Evolutionary conservation across 768 basidiomycete genomes (phyloP).

Genomic region (Paxillus ammoniavirescens): DNA sequence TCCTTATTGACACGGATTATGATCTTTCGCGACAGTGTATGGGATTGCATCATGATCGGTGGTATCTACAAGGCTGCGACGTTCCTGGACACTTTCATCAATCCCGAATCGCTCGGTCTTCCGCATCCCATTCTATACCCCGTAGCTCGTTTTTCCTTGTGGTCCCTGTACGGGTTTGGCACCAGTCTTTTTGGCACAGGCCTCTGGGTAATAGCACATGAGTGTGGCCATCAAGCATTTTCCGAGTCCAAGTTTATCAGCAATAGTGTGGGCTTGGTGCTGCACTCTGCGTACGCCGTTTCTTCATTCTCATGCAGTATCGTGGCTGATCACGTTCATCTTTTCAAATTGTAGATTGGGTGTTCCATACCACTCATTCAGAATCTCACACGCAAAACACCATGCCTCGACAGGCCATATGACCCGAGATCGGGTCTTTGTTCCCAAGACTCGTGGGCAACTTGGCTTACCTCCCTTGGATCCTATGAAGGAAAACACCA

Average conservation of each 20-base stretch:
- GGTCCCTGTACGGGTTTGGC: constrained; percentile 80
- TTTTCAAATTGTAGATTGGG: constrained; percentile 58
- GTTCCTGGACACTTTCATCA: constrained; percentile 62
- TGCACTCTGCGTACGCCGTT: constrained; percentile 77
- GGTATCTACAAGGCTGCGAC: constrained; percentile 65
- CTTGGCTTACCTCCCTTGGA: constrained; percentile 64
- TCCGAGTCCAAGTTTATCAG: constrained; percentile 91
- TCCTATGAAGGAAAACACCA: constrained; percentile 60
- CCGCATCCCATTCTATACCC: constrained; percentile 63
- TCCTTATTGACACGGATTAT: constrained; percentile 13
- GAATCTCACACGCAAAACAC: constrained; percentile 91
- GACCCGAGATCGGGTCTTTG: constrained; percentile 94
- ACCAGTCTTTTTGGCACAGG: constrained; percentile 88
- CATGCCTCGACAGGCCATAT: constrained; percentile 94
- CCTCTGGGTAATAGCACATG: constrained; percentile 92
- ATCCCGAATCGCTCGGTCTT: constrained; percentile 51
- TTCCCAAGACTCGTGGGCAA: constrained; percentile 83
- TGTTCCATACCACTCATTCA: constrained; percentile 97
- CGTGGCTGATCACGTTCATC: constrained; percentile 16
- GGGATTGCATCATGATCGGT: constrained; percentile 73
- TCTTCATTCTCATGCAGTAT: constrained; percentile 4
- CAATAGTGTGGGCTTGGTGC: constrained; percentile 87
- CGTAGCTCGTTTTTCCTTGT: constrained; percentile 61
- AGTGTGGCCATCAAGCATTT: constrained; percentile 96
- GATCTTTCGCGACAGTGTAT: constrained; percentile 47